Percentiles rank a stretch among this genome's conserved stretches.
Conservation (phyloP, 768 basidiomycete species). For the Mycena rosella region DNA sequence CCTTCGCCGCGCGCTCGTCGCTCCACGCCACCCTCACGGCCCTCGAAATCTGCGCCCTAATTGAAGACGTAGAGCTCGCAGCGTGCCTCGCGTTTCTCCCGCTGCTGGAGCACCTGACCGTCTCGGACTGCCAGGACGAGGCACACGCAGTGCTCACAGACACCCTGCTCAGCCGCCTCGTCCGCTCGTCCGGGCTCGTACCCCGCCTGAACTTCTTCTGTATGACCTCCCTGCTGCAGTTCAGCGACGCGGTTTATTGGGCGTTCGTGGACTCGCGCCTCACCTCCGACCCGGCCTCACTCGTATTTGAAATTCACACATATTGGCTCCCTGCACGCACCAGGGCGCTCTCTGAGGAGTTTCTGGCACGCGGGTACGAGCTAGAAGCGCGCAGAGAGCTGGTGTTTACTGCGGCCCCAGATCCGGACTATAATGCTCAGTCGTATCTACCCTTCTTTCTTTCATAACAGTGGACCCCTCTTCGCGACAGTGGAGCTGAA, state of each 20-base stretch:
- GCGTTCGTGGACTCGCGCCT: conserved; percentile 1
- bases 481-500: too few relatives aligned
- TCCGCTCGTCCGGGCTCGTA: neutral
- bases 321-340: conserved; percentile 10
- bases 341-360: neutral
- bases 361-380: neutral
- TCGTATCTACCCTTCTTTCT: too few relatives aligned
- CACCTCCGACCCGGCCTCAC: neutral
- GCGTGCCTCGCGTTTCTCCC: conserved; percentile 10
- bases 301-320: conserved; percentile 1
- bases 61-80: neutral
- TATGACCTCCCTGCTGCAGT: conserved; percentile 2
- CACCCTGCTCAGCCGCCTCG: neutral
- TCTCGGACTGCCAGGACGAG: neutral
- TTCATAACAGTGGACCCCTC: too few relatives aligned
- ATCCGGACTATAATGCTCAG: neutral
- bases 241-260: conserved; percentile 16
- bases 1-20: conserved; percentile 11
- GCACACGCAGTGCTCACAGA: conserved; percentile 9
- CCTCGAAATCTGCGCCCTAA: conserved; percentile 1
- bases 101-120: neutral
- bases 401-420: neutral
- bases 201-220: conserved; percentile 16
- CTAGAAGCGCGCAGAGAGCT: neutral
- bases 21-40: neutral